Percentiles rank a stretch among this genome's conserved stretches.
phyloP scores from a whole-genome alignment of 768 basidiomycete species.

The Russula foetens region DNA sequence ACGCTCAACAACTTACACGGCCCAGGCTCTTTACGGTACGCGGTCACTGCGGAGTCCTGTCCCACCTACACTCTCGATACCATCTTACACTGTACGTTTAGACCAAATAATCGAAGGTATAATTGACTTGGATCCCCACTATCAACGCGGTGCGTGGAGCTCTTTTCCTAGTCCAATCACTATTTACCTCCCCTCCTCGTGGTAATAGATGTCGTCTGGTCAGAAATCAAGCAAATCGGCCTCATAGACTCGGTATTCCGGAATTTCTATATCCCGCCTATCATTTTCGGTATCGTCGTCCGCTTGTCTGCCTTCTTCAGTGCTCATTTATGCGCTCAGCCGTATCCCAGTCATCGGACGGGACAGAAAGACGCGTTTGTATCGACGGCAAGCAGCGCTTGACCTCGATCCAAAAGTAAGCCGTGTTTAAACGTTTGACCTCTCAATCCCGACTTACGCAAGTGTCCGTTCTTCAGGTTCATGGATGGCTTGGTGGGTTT shows the following conservation, averaged over 20 bases:
- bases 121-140: constrained; percentile 56
- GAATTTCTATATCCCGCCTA: constrained; percentile 59
- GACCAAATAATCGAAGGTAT: constrained; percentile 39
- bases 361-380: constrained; percentile 40
- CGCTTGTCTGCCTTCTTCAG: background rate
- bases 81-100: constrained; percentile 19
- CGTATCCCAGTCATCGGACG: constrained; percentile 33
- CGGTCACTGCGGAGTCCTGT: background rate
- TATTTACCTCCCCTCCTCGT: background rate
- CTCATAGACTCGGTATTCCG: constrained; percentile 58
- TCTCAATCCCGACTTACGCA: background rate
- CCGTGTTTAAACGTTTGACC: background rate
- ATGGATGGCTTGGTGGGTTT: constrained; percentile 45
- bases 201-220: constrained; percentile 55
- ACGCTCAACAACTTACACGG: constrained; percentile 54
- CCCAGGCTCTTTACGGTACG: constrained; percentile 51
- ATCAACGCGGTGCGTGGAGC: constrained; percentile 45
- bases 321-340: constrained; percentile 27
- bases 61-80: background rate
- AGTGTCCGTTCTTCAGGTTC: constrained; percentile 34
- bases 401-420: constrained; percentile 54
- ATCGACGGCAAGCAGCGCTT: constrained; percentile 71
- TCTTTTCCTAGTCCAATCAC: background rate
- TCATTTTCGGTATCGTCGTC: constrained; percentile 49
- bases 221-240: constrained; percentile 47